Evolutionary conservation across 2,329 filamentous ascomycete genomes (phyloP), one percentile per base, ranked within the genome.

Genomic region (Falciphora oryzae): DNA sequence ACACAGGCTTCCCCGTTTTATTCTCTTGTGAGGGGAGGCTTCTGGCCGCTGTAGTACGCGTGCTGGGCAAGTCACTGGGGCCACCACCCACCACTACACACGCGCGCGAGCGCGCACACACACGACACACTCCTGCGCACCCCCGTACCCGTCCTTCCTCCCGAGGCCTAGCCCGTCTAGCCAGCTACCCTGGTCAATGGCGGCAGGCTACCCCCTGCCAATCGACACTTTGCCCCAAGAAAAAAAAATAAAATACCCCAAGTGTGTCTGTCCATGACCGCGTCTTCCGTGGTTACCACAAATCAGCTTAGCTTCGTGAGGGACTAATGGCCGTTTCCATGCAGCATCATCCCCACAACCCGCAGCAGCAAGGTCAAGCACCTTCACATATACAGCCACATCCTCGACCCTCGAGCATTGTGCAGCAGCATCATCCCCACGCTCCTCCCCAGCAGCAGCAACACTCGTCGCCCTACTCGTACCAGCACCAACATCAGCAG

Each of bases 281-380:
- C 27, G 28, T 53, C 27, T 32, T 63, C 25, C 35, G 61, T 65
- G 59, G 63, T 60, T 57, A 56, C 25, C 35, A 64, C 63, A 64
- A 38, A 44, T 64, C 63, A 64, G 63, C 31, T 57, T 32, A 57
- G 57, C 57, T 16, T 58, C 57, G 25, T 58, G 28, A 58, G 25
- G 74, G 71, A 84, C 83, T 85, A 83, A 86, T 84, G 79, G 79
- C 81, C 79, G 76, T 83, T 77, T 81, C 81, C 79, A 84, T 85
- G 83, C 86, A 92, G 88, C 89, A 91, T 84, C 89, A 90, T 81
- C 84, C 87, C 80, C 88, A 90, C 81, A 85, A 89, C 76, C 80
- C 85, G 76, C 86, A 86, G 76, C 86, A 87, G 78, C 87, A 90
- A 82, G 89, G 88, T 85, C 87, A 88, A 78, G 85, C 86, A 72